Conservation (phyloP, 192 early-diverging fungal species). For the Diversispora eburnea region DNA sequence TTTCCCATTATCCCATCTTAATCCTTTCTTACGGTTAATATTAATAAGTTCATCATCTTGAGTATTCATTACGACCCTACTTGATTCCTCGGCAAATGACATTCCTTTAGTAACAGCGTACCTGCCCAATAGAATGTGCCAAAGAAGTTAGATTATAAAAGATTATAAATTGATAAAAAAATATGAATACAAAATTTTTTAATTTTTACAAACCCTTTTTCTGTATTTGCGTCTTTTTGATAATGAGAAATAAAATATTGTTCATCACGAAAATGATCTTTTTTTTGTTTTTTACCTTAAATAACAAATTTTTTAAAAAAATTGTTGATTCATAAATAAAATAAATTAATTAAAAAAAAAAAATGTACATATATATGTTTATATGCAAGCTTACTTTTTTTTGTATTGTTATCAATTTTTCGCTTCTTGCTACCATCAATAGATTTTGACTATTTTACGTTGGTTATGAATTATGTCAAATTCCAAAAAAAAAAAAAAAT, state of each 20-base stretch:
- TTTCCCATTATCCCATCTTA: slow-evolving; percentile 93
- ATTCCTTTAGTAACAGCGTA: slow-evolving; percentile 65
- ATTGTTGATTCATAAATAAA: background rate
- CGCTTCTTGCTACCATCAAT: too few relatives aligned
- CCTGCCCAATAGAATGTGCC: background rate
- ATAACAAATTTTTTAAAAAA: background rate
- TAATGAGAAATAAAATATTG: slow-evolving; percentile 87
- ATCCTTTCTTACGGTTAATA: slow-evolving; percentile 54
- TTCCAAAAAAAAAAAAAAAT: too few relatives aligned
- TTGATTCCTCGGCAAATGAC: slow-evolving; percentile 80
- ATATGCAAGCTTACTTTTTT: too few relatives aligned
- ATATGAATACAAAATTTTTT: slow-evolving; percentile 38
- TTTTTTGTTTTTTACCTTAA: slow-evolving; percentile 34
- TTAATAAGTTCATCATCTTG: slow-evolving; percentile 78
- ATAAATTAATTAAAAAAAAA: too few relatives aligned
- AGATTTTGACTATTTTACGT: too few relatives aligned
- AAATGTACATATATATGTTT: too few relatives aligned
- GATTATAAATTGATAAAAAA: background rate
- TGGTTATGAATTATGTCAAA: too few relatives aligned
- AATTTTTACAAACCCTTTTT: slow-evolving; percentile 54
- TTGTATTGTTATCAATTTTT: too few relatives aligned
- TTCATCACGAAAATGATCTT: slow-evolving; percentile 63
- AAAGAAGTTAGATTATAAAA: background rate
- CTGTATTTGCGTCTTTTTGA: slow-evolving; percentile 82
- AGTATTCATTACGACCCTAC: slow-evolving; percentile 70